Conservation (phyloP, 306 rosid genomes). For the Trifolium dubium region DNA sequence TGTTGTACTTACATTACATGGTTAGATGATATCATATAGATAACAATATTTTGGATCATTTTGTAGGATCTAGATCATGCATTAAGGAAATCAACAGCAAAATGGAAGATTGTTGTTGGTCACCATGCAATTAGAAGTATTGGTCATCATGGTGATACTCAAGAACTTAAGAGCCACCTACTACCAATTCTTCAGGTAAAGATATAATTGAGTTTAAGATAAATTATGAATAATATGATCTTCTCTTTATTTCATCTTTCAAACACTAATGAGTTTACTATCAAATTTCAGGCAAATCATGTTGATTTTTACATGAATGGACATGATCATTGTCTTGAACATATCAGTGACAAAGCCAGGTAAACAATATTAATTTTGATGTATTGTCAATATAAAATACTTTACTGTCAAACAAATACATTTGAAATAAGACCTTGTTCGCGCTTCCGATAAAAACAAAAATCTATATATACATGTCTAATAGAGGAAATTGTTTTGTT, state of each 20-base stretch:
- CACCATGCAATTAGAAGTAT: conserved; percentile 57
- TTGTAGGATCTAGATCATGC: conserved; percentile 50
- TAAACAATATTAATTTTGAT: conserved; percentile 25
- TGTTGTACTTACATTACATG: no score
- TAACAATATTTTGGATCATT: conserved; percentile 5
- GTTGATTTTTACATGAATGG: conserved; percentile 65
- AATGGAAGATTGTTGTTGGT: conserved; percentile 59
- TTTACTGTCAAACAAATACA: not conserved
- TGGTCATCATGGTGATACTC: conserved; percentile 59
- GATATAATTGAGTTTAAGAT: not conserved
- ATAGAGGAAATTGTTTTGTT: conserved; percentile 34
- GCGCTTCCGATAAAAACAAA: no score
- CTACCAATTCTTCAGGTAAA: conserved; percentile 55
- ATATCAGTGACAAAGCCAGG: conserved; percentile 62
- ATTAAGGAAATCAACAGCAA: conserved; percentile 43
- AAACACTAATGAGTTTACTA: conserved; percentile 3
- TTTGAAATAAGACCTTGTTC: no score
- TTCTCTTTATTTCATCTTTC: not conserved
- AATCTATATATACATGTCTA: conserved; percentile 26
- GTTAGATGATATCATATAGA: not conserved
- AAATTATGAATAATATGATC: not conserved
- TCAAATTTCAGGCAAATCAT: conserved; percentile 48
- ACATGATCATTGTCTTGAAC: conserved; percentile 67
- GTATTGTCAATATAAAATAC: not conserved
- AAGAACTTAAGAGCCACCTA: conserved; percentile 48